Conservation (phyloP, 148 eudicot species). For the Persicaria maculosa region DNA sequence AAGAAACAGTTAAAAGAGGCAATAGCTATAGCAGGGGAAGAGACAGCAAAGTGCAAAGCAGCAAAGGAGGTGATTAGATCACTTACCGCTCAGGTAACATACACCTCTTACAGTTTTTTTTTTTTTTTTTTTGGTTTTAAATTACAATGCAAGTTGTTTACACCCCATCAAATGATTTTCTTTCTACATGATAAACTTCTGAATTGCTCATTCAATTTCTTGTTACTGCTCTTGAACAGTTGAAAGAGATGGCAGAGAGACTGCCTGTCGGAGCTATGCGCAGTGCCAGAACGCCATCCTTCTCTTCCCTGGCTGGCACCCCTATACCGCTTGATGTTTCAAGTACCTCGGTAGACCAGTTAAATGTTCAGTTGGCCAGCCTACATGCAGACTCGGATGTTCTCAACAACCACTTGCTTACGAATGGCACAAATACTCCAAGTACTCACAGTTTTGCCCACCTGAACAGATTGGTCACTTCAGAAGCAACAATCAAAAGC, state of each 20-base stretch:
- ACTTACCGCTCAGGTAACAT: conserved; percentile 77
- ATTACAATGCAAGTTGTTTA: not conserved
- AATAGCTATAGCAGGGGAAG: conserved; percentile 83
- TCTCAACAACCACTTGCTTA: conserved; percentile 38
- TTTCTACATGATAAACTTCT: not conserved
- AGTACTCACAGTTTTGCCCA: conserved; percentile 39
- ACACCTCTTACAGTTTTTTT: not conserved
- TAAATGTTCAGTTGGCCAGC: conserved; percentile 35
- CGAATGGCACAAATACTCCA: conserved; percentile 55
- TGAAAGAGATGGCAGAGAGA: conserved; percentile 97
- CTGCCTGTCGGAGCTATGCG: conserved; percentile 88
- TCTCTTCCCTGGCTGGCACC: conserved; percentile 36
- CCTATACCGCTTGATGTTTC: conserved; percentile 41
- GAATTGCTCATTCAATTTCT: not conserved
- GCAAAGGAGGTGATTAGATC: conserved; percentile 97
- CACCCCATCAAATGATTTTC: not conserved
- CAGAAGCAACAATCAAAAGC: conserved; percentile 52
- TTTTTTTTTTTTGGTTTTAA: too few relatives aligned
- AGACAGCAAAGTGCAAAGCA: conserved; percentile 90
- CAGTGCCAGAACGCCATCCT: conserved; percentile 52
- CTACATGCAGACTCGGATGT: conserved; percentile 51
- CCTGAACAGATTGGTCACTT: conserved; percentile 40
- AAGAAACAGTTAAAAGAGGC: conserved; percentile 77
- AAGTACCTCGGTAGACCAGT: conserved; percentile 38
- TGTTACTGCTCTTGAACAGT: conserved; percentile 16